Percentiles rank a stretch among this genome's conserved stretches.
Evolutionary conservation across 2,329 filamentous ascomycete genomes (phyloP).

Genomic region (Cladosporium sp.): DNA sequence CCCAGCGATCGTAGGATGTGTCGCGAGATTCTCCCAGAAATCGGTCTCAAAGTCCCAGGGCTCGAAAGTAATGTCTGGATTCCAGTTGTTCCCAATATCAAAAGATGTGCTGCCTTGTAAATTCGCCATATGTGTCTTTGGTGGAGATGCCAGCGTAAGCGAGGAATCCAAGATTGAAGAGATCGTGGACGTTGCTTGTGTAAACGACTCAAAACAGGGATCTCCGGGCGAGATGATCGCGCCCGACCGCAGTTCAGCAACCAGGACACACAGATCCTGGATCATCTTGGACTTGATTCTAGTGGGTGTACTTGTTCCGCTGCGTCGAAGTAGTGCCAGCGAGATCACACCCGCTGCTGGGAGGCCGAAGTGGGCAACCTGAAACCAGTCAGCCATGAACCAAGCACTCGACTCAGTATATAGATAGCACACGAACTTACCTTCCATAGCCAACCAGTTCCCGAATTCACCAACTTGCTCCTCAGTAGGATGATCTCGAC

Average conservation of each 20-base stretch:
- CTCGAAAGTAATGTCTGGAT: constrained; percentile 22
- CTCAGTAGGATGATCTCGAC: constrained; percentile 36
- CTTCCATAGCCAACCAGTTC: constrained; percentile 40
- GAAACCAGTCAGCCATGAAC: constrained; percentile 16
- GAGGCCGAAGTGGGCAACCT: constrained; percentile 41
- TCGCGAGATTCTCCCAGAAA: constrained; percentile 38
- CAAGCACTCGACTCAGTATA: not conserved
- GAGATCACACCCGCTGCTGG: constrained; percentile 41
- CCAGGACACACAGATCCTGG: constrained; percentile 37
- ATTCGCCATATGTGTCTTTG: constrained; percentile 3
- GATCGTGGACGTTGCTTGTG: constrained; percentile 36
- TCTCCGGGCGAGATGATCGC: constrained; percentile 33
- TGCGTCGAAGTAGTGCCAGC: constrained; percentile 30
- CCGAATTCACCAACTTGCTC: constrained; percentile 39
- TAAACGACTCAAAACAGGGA: constrained; percentile 36
- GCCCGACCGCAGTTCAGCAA: constrained; percentile 38
- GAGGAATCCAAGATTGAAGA: constrained; percentile 31
- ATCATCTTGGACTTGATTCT: constrained; percentile 31
- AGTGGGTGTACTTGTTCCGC: constrained; percentile 7
- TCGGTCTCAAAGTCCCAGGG: constrained; percentile 37
- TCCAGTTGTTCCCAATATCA: constrained; percentile 21
- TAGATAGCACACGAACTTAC: constrained; percentile 28
- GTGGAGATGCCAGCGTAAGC: constrained; percentile 6
- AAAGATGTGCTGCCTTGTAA: constrained; percentile 23
- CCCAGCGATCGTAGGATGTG: constrained; percentile 30